Evolutionary conservation across 768 basidiomycete species (phyloP).

Genomic region (Suillus spraguei): DNA sequence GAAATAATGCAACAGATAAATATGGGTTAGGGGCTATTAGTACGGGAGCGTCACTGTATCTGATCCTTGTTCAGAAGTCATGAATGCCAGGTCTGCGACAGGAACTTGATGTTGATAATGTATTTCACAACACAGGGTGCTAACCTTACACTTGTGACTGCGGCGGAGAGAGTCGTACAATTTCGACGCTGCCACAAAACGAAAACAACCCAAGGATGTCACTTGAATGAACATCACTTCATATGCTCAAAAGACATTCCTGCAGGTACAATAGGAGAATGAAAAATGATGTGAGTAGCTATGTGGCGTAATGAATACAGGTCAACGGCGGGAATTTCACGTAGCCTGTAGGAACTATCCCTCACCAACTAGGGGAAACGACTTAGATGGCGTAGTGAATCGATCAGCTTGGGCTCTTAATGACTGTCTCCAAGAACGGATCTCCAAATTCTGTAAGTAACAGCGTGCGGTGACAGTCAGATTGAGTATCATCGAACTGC

Average conservation of each 20-base stretch:
- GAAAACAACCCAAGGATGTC: not conserved
- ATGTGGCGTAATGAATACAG: not conserved
- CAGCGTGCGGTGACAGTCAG: not conserved
- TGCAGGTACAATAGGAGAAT: not conserved
- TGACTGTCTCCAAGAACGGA: slow-evolving; percentile 47
- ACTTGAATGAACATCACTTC: not conserved
- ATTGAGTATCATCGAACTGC: not conserved
- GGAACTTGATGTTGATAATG: not conserved
- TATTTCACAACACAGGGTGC: not conserved
- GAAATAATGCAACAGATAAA: not conserved
- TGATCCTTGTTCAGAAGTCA: not conserved
- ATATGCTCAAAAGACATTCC: not conserved
- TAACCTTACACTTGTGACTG: not conserved
- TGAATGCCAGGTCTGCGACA: not conserved
- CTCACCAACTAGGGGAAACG: slow-evolving; percentile 15
- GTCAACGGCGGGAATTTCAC: not conserved
- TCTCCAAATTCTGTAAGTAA: slow-evolving; percentile 28
- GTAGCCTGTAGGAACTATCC: not conserved
- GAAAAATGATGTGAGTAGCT: too few species aligned
- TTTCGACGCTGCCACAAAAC: not conserved
- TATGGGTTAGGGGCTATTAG: not conserved
- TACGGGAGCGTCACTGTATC: not conserved
- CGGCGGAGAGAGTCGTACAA: not conserved
- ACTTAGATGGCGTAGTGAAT: not conserved
- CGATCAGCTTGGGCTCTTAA: slow-evolving; percentile 30